Conservation (phyloP, 352 stramenopile species). For the Pseudoperonospora humuli region DNA sequence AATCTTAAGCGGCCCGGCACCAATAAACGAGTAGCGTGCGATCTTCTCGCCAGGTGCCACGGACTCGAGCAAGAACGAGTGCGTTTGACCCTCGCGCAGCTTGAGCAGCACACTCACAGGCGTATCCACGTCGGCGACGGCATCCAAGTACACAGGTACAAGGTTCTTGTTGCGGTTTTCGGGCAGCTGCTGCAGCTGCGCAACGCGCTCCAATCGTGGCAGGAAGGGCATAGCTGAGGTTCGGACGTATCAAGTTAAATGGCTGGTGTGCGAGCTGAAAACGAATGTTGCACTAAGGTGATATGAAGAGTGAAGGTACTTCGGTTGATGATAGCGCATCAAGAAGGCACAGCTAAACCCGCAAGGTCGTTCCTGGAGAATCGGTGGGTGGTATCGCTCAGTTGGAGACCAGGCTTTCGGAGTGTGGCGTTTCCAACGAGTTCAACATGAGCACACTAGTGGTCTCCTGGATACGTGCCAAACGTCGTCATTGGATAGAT, state of each 20-base stretch:
- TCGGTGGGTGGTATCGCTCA: too few species aligned
- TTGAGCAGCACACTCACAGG: constrained; percentile 86
- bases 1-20: constrained; percentile 72
- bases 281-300: constrained; percentile 4
- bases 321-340: too few species aligned
- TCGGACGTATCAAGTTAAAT: constrained; percentile 5
- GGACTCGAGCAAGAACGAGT: constrained; percentile 85
- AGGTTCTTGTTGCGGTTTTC: constrained; percentile 81
- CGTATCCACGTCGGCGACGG: constrained; percentile 80
- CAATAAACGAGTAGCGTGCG: constrained; percentile 86
- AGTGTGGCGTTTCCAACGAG: too few species aligned
- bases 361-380: too few species aligned
- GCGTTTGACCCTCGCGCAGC: constrained; percentile 61
- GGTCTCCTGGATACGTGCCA: too few species aligned
- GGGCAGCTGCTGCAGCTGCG: constrained; percentile 40
- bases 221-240: constrained; percentile 42
- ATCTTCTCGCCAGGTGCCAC: constrained; percentile 82
- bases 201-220: constrained; percentile 53
- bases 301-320: too few species aligned
- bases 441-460: too few species aligned
- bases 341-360: too few species aligned
- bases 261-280: too few species aligned
- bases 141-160: constrained; percentile 77
- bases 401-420: too few species aligned
- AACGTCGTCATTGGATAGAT: too few species aligned